Percentiles rank a stretch among this genome's conserved stretches.
These are phyloP conservation scores for Ceratocystis albifundus DNA, from an alignment of 2,329 filamentous ascomycete genomes.

Conservation along the genomic window DNA sequence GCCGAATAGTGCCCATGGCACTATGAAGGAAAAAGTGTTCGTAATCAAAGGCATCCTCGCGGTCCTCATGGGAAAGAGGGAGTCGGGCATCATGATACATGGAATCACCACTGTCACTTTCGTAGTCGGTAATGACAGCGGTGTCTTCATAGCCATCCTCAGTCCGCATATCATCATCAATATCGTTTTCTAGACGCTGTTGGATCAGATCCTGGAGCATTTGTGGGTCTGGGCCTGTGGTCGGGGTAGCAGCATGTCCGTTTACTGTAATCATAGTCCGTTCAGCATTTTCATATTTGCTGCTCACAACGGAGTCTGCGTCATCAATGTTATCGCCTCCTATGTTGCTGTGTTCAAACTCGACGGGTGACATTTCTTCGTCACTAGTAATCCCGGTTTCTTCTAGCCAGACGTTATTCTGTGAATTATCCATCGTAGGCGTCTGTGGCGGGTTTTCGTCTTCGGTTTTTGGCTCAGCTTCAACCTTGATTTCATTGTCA, in stretches of 20 bases:
- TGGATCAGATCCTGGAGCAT: slow-evolving; percentile 17
- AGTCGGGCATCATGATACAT: slow-evolving; percentile 52
- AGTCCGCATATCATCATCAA: slow-evolving; percentile 33
- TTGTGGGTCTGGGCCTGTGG: slow-evolving; percentile 5
- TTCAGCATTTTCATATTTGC: slow-evolving; percentile 25
- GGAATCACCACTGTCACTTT: slow-evolving; percentile 53
- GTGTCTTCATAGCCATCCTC: slow-evolving; percentile 32
- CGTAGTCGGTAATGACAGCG: slow-evolving; percentile 33
- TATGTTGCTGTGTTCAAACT: slow-evolving; percentile 11
- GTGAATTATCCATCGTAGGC: slow-evolving; percentile 1
- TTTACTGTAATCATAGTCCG: slow-evolving; percentile 17
- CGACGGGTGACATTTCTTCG: slow-evolving; percentile 21
- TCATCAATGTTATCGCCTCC: slow-evolving; percentile 24
- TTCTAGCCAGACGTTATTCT: slow-evolving; percentile 13
- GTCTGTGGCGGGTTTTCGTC: slow-evolving; percentile 2
- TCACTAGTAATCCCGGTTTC: slow-evolving; percentile 11
- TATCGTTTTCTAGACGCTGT: slow-evolving; percentile 28
- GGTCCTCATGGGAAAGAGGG: slow-evolving; percentile 73
- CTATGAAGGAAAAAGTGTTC: slow-evolving; percentile 92
- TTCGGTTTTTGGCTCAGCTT: neutral
- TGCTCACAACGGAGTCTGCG: slow-evolving; percentile 28
- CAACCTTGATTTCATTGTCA: slow-evolving; percentile 16
- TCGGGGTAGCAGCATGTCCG: slow-evolving; percentile 8
- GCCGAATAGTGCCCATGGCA: slow-evolving; percentile 67
- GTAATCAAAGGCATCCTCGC: slow-evolving; percentile 91